phyloP scores from a whole-genome alignment of 2,329 filamentous ascomycete genomes.

The Fusarium sp. region DNA sequence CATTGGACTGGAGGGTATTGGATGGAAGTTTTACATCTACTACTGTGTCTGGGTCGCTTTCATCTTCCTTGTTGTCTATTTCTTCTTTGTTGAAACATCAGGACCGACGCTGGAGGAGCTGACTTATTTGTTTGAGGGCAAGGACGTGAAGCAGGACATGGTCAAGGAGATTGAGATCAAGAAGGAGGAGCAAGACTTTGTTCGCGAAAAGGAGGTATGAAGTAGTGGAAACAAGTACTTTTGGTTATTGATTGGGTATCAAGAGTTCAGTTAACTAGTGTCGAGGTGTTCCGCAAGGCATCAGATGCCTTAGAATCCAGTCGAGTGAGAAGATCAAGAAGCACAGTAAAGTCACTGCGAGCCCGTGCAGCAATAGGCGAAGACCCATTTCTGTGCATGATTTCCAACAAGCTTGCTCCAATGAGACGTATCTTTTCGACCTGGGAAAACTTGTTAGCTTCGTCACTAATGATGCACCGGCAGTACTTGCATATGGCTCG shows the following conservation, averaged over 20 bases:
- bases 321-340: conserved; percentile 59
- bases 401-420: conserved; percentile 56
- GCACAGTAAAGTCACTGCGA: conserved; percentile 56
- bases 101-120: conserved; percentile 57
- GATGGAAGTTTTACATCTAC: conserved; percentile 61
- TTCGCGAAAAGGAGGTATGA: conserved; percentile 31
- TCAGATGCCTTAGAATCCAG: conserved; percentile 62
- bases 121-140: conserved; percentile 46
- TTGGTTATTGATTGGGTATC: neutral
- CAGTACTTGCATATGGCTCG: conserved; percentile 55
- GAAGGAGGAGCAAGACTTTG: conserved; percentile 39
- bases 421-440: conserved; percentile 60
- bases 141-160: conserved; percentile 34
- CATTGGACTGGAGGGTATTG: conserved; percentile 55
- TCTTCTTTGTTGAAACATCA: conserved; percentile 59
- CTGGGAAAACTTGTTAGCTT: conserved; percentile 33
- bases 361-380: conserved; percentile 57
- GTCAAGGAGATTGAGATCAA: conserved; percentile 34
- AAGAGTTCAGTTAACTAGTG: conserved; percentile 10
- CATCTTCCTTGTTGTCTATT: conserved; percentile 57
- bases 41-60: conserved; percentile 59
- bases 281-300: conserved; percentile 53
- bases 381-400: conserved; percentile 56
- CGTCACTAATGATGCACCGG: too few relatives aligned
- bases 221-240: fast-evolving